Evolutionary conservation across 176 grass and related monocot genomes (phyloP).

Genomic region (Aechmea fasciata): DNA sequence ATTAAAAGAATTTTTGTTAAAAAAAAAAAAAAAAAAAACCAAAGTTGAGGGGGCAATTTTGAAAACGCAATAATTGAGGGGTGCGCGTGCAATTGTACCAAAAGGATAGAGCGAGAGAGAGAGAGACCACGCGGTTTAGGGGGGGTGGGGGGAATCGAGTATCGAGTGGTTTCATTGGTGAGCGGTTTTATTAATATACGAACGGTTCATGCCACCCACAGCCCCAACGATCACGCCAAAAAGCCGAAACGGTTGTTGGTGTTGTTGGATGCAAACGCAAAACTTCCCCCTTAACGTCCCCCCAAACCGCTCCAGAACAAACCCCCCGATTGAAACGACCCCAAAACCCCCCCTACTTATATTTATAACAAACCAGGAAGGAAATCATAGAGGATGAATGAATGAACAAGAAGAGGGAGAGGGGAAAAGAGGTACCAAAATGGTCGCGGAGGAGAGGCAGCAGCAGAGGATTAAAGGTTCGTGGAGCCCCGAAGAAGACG

Average conservation of each 20-base stretch:
- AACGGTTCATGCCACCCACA: conserved; percentile 3
- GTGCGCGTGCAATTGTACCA: not conserved
- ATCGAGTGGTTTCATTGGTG: not conserved
- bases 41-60: too few relatives aligned
- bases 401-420: not conserved
- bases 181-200: not conserved
- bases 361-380: not conserved
- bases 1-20: too few relatives aligned
- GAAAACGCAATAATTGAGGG: too few relatives aligned
- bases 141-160: too few relatives aligned
- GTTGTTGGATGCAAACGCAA: not conserved
- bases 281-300: not conserved
- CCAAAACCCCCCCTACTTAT: not conserved
- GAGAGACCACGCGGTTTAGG: not conserved
- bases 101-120: conserved; percentile 1
- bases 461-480: conserved; percentile 27
- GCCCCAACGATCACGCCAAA: not conserved
- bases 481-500: conserved; percentile 45
- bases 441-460: not conserved
- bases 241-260: not conserved
- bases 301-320: not conserved
- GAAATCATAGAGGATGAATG: not conserved
- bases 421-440: not conserved
- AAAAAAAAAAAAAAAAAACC: too few relatives aligned
- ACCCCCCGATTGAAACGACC: not conserved